Conservation (phyloP, 2,329 filamentous ascomycete genomes). For the Diplodia seriata region DNA sequence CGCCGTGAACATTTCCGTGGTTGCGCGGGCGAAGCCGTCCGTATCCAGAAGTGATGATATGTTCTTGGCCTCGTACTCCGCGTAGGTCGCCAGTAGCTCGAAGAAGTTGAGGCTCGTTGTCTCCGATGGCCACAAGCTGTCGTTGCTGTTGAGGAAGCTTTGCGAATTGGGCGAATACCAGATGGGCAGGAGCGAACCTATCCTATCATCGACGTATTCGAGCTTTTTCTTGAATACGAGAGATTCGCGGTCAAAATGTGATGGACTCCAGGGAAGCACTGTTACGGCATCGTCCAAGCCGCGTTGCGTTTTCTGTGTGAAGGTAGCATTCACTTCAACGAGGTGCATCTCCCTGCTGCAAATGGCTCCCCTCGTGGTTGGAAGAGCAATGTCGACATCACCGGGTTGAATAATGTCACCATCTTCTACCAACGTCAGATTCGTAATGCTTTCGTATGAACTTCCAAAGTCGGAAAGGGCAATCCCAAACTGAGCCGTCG, state of each 20-base stretch:
- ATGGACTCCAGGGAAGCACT: neutral
- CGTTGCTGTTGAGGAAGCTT: neutral
- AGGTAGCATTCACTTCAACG: neutral
- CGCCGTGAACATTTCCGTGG: neutral
- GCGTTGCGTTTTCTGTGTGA: neutral
- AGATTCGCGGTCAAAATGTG: neutral
- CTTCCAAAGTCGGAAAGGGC: neutral
- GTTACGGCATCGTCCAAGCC: neutral
- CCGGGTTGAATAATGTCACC: neutral
- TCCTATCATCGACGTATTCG: neutral
- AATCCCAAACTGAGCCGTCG: neutral
- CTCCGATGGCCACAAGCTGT: neutral
- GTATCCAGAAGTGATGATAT: neutral
- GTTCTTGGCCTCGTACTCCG: neutral
- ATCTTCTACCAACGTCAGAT: neutral
- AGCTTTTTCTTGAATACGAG: neutral
- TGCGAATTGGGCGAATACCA: neutral
- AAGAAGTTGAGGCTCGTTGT: neutral
- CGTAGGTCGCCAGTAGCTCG: neutral
- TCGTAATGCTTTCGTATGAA: neutral
- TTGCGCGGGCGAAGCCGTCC: neutral
- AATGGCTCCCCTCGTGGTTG: neutral
- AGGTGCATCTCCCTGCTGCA: neutral
- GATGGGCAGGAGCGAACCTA: neutral
- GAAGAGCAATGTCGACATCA: neutral